Evolutionary conservation across 2,329 filamentous ascomycete genomes (phyloP).

Genomic region (Cadophora sp.): DNA sequence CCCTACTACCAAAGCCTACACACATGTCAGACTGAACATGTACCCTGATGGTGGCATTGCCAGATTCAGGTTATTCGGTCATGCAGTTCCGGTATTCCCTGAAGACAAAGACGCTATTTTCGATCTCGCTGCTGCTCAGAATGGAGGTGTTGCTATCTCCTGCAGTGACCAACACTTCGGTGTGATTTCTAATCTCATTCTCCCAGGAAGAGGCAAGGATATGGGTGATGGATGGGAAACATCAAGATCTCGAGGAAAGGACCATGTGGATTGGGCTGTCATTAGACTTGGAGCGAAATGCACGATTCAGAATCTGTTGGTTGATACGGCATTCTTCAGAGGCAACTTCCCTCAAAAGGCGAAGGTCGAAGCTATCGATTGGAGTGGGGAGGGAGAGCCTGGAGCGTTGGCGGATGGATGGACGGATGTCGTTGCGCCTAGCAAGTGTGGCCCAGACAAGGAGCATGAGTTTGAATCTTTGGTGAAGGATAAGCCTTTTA

Average conservation of each 20-base stretch:
- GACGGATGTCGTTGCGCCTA: constrained; percentile 69
- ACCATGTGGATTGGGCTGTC: constrained; percentile 82
- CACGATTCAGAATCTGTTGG: constrained; percentile 68
- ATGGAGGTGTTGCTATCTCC: constrained; percentile 76
- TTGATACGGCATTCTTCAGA: constrained; percentile 84
- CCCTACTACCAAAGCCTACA: constrained; percentile 71
- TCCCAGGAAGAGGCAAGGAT: constrained; percentile 79
- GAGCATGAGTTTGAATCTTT: constrained; percentile 71
- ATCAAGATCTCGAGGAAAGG: constrained; percentile 72
- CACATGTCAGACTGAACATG: constrained; percentile 83
- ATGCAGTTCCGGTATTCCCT: constrained; percentile 79
- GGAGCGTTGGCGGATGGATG: constrained; percentile 64
- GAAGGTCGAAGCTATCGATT: constrained; percentile 67
- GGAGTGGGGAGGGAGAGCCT: constrained; percentile 61
- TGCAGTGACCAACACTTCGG: constrained; percentile 89
- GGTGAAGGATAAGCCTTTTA: constrained; percentile 67
- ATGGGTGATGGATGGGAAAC: constrained; percentile 94
- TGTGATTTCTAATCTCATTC: constrained; percentile 79
- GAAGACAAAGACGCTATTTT: constrained; percentile 68
- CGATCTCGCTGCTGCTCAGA: constrained; percentile 79
- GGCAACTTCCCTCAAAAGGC: constrained; percentile 85
- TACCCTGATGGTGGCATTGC: constrained; percentile 87
- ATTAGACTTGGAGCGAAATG: constrained; percentile 74
- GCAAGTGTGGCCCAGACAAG: constrained; percentile 73
- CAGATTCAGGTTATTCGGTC: constrained; percentile 78